Conservation (phyloP, 192 early-diverging fungal species). For the Gonapodya prolifera region DNA sequence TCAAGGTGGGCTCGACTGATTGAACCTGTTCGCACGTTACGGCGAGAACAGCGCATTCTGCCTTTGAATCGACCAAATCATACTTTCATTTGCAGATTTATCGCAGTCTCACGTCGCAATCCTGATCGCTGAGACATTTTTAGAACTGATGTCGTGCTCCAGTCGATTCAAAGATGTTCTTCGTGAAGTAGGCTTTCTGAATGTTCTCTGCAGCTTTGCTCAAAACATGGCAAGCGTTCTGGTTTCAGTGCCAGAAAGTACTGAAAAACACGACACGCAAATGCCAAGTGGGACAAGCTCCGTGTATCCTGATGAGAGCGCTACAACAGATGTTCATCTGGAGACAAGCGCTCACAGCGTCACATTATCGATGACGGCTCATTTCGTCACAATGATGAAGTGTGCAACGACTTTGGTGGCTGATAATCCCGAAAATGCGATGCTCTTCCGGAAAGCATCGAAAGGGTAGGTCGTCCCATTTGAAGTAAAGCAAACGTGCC, state of each 20-base stretch:
- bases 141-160: neutral
- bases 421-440: neutral
- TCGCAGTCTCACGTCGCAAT: neutral
- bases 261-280: too few relatives aligned
- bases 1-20: neutral
- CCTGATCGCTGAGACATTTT: neutral
- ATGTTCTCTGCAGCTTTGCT: neutral
- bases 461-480: neutral
- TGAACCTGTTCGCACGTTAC: neutral
- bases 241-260: neutral
- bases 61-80: too few relatives aligned
- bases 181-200: neutral
- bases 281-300: too few relatives aligned
- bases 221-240: neutral
- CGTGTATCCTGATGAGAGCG: too few relatives aligned
- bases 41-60: too few relatives aligned
- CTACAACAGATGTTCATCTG: too few relatives aligned
- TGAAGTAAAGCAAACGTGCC: neutral
- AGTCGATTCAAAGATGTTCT: neutral
- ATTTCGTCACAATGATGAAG: neutral
- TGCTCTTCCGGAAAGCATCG: neutral
- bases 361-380: neutral
- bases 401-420: neutral
- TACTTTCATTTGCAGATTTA: neutral
- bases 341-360: too few relatives aligned